Evolutionary conservation across 192 early-diverging fungal species (phyloP).

Genomic region (Coemansia pectinata): DNA sequence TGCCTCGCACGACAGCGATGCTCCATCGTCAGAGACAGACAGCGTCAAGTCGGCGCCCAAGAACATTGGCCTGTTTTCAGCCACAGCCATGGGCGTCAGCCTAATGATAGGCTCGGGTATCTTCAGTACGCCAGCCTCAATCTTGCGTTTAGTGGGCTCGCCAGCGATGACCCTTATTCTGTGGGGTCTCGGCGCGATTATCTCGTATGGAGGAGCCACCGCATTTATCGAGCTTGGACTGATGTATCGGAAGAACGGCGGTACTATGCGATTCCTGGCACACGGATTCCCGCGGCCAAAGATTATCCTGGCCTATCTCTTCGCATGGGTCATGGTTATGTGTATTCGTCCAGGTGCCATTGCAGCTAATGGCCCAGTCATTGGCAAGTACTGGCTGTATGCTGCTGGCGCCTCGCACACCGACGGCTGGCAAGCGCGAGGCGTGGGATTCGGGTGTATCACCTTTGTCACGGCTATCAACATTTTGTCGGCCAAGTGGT

Average conservation of each 20-base stretch:
- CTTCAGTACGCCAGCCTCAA: conserved; percentile 77
- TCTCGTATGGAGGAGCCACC: conserved; percentile 79
- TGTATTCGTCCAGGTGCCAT: conserved; percentile 59
- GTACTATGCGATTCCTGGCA: conserved; percentile 84
- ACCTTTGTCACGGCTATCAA: conserved; percentile 65
- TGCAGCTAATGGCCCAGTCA: conserved; percentile 56
- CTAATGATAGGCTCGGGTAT: conserved; percentile 80
- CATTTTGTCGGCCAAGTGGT: conserved; percentile 63
- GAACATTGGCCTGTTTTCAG: conserved; percentile 60
- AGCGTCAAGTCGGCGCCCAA: conserved; percentile 4
- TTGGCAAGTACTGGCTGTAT: conserved; percentile 60
- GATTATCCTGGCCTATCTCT: conserved; percentile 57
- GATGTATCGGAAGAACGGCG: conserved; percentile 82
- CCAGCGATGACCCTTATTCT: conserved; percentile 71
- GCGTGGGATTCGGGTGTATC: conserved; percentile 62
- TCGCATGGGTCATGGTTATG: conserved; percentile 55
- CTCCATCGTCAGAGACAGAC: neutral
- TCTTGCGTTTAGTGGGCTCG: conserved; percentile 63
- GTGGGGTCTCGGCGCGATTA: conserved; percentile 72
- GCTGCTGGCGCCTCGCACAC: conserved; percentile 28
- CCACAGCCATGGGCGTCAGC: conserved; percentile 69
- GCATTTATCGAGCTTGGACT: conserved; percentile 92
- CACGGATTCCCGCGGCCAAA: conserved; percentile 61
- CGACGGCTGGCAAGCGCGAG: conserved; percentile 55
- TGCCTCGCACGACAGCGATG: conserved; percentile 1